Percentiles rank a stretch among this genome's conserved stretches.
These are phyloP conservation scores for Paraphoma chrysanthemicola DNA, from an alignment of 2,329 filamentous ascomycete genomes.

Conservation along the genomic window DNA sequence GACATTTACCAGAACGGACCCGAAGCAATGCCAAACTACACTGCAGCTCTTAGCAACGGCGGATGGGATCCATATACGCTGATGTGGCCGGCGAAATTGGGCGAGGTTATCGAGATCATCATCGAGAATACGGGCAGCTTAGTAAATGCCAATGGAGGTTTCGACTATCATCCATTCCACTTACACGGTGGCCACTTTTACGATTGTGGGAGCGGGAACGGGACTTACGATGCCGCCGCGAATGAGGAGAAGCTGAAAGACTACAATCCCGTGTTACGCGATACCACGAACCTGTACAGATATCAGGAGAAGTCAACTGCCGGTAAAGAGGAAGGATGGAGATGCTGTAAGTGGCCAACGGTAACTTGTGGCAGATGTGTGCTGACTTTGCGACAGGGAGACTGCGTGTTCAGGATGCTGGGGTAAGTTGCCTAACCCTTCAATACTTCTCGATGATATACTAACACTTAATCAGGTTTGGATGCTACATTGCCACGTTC, in stretches of 20 bases:
- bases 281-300: conserved; percentile 63
- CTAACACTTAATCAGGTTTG: conserved; percentile 39
- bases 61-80: conserved; percentile 62
- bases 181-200: conserved; percentile 62
- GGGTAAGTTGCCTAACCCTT: neutral
- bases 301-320: conserved; percentile 54
- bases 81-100: conserved; percentile 61
- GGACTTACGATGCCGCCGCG: conserved; percentile 58
- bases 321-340: conserved; percentile 61
- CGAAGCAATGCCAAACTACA: conserved; percentile 59
- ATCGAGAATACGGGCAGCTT: conserved; percentile 47
- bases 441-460: neutral
- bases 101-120: conserved; percentile 65
- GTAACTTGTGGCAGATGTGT: neutral
- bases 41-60: conserved; percentile 56
- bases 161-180: conserved; percentile 60
- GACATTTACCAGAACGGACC: conserved; percentile 59
- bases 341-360: conserved; percentile 53
- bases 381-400: conserved; percentile 43
- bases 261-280: conserved; percentile 50
- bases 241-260: conserved; percentile 54
- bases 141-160: conserved; percentile 26
- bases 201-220: conserved; percentile 62
- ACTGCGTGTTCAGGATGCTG: conserved; percentile 51
- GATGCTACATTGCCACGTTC: conserved; percentile 68